Evolutionary conservation across 176 grass and related monocot genomes (phyloP), one percentile per base, ranked within the genome.

Genomic region (Carex pumila): DNA sequence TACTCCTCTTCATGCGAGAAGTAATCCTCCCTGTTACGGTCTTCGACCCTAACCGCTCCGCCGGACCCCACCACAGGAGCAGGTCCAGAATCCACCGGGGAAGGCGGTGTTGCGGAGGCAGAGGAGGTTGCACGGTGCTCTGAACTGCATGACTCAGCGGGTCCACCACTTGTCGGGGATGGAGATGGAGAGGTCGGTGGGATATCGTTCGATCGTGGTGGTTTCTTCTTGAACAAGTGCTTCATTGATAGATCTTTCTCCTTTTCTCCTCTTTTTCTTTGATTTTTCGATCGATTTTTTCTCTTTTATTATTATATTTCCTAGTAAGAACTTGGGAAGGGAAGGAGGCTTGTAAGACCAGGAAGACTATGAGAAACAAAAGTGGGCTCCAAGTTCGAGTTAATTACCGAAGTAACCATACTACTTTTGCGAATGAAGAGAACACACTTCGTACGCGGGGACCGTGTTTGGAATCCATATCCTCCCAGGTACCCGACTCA

Each of bases 141-240:
- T 0, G 91, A 91, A 0, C 78, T n/a, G 37, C 88, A 79, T 32
- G 84, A 71, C 1, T 88, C 80, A 7, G 68, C 17, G 0, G 22
- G 14, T 3, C 56, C 65, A 75, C 49, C 45, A n/a, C 85, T 76
- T 2, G 88, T 22, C 34, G 58, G 43, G 1, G 84, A 86, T 52
- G 84, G 88, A 54, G 61, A 91, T 0, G 92, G 92, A 13, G 92
- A 82, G 22, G 52, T 87, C 61, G 86, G 81, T 2, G 94, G 81
- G 12, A 91, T 85, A 22, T 99, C 96, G 93, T 68, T 99, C 63
- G 96, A 95, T 84, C 96, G 91, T 82, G 94, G 88, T 65, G 94
- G 93, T 80, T 98, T 98, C 72, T 86, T 90, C 93, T 99, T 99
- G 84, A 99, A 99, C 81, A 99, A 83, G 84, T 85, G 89, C 91